Evolutionary conservation across 805 yeast genomes (phyloP).

Genomic region (Myxozyma udenii): DNA sequence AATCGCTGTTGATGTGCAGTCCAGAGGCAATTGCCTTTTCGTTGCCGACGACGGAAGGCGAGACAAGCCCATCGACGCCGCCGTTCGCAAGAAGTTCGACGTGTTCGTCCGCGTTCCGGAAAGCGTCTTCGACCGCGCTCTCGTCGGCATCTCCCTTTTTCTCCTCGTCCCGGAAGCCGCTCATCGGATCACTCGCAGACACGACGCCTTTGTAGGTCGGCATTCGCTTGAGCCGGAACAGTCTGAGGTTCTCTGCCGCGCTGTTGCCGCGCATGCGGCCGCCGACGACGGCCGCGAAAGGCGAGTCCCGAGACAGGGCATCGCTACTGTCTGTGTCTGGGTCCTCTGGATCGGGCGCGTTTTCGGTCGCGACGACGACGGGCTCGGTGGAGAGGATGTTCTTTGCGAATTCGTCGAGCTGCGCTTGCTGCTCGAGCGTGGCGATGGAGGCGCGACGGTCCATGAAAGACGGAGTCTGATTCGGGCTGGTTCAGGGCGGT

Average conservation of each 20-base stretch:
- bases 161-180: not conserved
- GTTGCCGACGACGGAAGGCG: not conserved
- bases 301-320: not conserved
- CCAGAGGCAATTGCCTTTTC: not conserved
- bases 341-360: too few relatives aligned
- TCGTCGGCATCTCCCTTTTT: not conserved
- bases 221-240: conserved; percentile 6
- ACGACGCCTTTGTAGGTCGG: conserved; percentile 1
- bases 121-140: not conserved
- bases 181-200: not conserved
- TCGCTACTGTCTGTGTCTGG: too few relatives aligned
- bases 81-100: too few relatives aligned
- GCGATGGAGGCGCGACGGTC: too few relatives aligned
- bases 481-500: too few relatives aligned
- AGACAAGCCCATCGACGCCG: not conserved
- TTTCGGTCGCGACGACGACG: too few relatives aligned
- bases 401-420: too few relatives aligned
- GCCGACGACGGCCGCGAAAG: too few relatives aligned
- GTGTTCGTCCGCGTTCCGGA: not conserved
- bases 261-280: not conserved
- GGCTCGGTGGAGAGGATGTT: too few relatives aligned
- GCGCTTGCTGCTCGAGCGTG: too few relatives aligned
- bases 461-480: too few relatives aligned
- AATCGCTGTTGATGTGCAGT: not conserved
- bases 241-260: conserved; percentile 13